A percentile compares a stretch with the other conserved stretches of the same genome.
phyloP scores from a whole-genome alignment of 305 asterid genomes.

The Fraxinus baroniana region DNA sequence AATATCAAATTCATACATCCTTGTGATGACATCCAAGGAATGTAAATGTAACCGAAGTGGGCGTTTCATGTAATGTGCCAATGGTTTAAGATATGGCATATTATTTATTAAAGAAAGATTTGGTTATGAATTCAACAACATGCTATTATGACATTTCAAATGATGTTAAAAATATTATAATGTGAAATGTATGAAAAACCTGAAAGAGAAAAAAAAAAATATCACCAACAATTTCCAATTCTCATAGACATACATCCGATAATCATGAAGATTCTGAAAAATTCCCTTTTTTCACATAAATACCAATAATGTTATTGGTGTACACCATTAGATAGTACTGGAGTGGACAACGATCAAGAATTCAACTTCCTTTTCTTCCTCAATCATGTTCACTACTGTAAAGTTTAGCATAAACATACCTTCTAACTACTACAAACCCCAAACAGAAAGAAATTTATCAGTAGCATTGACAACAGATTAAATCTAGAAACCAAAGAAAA shows the following conservation, averaged over 20 bases:
- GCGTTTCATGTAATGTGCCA: background rate
- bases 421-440: background rate
- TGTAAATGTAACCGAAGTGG: background rate
- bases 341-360: background rate
- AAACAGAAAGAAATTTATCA: background rate
- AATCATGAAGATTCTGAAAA: background rate
- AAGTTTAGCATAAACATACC: background rate
- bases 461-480: background rate
- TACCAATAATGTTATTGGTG: background rate
- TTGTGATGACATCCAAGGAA: background rate
- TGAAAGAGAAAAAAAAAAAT: background rate
- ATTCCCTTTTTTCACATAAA: background rate
- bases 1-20: background rate
- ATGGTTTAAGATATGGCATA: background rate
- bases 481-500: background rate
- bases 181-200: background rate
- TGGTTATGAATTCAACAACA: background rate
- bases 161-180: background rate
- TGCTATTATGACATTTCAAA: background rate
- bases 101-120: too few relatives aligned
- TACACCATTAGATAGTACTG: background rate
- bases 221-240: background rate
- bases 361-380: background rate
- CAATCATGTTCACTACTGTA: background rate
- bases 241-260: background rate